Percentiles rank a stretch among this genome's conserved stretches.
These are phyloP conservation scores for Rhododendron mucronatum DNA, from an alignment of 148 eudicot species.

Conservation along the genomic window DNA sequence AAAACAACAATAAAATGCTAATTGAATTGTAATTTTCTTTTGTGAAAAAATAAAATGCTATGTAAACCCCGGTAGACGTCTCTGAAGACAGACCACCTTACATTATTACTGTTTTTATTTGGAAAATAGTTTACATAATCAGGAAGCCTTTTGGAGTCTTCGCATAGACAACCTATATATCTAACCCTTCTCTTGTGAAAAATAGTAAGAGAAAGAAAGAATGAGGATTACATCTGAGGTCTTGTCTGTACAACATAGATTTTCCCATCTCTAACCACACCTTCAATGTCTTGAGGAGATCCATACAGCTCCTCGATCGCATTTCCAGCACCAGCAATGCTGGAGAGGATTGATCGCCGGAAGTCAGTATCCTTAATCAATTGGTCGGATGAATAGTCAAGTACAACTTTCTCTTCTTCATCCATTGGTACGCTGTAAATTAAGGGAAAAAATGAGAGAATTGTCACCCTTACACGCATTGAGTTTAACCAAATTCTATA, in stretches of 20 bases:
- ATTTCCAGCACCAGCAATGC: slow-evolving; percentile 75
- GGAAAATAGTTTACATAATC: background rate
- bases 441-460: background rate
- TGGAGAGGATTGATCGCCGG: slow-evolving; percentile 58
- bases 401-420: slow-evolving; percentile 75
- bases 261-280: slow-evolving; percentile 86
- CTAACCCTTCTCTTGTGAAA: background rate
- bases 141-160: background rate
- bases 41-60: background rate
- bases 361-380: slow-evolving; percentile 53
- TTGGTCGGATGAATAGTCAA: slow-evolving; percentile 80
- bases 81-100: background rate
- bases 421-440: slow-evolving; percentile 92
- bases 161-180: background rate
- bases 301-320: slow-evolving; percentile 91
- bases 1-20: background rate
- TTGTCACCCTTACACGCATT: background rate
- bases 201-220: slow-evolving; percentile 10
- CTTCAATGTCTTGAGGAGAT: slow-evolving; percentile 97
- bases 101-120: background rate
- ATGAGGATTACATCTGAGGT: slow-evolving; percentile 73
- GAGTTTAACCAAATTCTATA: background rate
- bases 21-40: background rate
- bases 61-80: background rate
- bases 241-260: slow-evolving; percentile 93